phyloP scores from a whole-genome alignment of 1,139 yeast genomes.

The Yamadazyma buinensis region DNA sequence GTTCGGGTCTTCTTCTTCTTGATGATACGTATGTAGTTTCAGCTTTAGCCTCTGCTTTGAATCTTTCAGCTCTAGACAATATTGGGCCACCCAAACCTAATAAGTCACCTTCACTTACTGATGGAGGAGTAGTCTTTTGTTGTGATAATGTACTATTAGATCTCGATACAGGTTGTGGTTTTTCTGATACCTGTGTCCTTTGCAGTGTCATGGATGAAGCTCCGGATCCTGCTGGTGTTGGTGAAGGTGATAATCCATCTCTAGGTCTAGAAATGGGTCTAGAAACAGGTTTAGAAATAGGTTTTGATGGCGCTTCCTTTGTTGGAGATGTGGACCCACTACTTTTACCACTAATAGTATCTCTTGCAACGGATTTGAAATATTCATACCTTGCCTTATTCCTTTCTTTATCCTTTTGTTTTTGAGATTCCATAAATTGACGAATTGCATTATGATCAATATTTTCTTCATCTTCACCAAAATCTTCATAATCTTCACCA shows the following conservation, averaged over 20 bases:
- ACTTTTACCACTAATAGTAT: constrained; percentile 7
- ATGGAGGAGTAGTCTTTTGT: not conserved
- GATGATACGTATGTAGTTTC: constrained; percentile 17
- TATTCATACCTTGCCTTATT: constrained; percentile 23
- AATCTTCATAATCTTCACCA: constrained; percentile 34
- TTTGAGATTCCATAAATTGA: constrained; percentile 35
- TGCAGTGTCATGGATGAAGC: too few relatives aligned
- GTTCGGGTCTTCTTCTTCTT: constrained; percentile 13
- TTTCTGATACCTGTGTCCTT: too few relatives aligned
- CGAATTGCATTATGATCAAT: constrained; percentile 42
- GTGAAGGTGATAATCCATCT: not conserved
- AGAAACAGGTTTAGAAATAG: constrained; percentile 3
- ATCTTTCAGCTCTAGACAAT: constrained; percentile 17
- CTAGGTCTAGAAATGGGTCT: not conserved
- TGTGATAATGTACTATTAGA: not conserved
- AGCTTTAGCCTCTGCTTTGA: constrained; percentile 11
- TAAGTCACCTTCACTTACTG: constrained; percentile 21
- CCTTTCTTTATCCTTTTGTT: constrained; percentile 36
- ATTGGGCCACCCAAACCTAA: constrained; percentile 12
- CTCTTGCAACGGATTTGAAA: constrained; percentile 18
- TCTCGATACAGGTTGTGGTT: not conserved
- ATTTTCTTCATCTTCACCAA: constrained; percentile 45
- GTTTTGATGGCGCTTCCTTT: constrained; percentile 2
- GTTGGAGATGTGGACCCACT: not conserved
- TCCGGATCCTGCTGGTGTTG: too few relatives aligned